Percentiles rank a stretch among this genome's conserved stretches.
Conservation (phyloP, 192 early-diverging fungal genomes). For the Mortierella alpina region DNA sequence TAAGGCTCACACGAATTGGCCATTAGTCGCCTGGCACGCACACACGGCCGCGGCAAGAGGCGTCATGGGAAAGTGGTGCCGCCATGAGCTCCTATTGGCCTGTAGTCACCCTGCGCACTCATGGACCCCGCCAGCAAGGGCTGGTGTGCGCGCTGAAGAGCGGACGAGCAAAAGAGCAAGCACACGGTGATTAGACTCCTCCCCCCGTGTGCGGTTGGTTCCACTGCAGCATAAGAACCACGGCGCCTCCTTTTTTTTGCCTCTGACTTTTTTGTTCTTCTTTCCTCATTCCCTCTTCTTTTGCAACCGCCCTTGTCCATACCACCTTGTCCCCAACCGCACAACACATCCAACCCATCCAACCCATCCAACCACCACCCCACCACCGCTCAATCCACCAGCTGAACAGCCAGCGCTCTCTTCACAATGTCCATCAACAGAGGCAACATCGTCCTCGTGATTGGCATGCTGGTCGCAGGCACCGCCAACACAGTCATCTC, state of each 20-base stretch:
- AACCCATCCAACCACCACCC: not conserved
- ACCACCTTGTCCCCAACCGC: not conserved
- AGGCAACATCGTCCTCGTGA: conserved; percentile 60
- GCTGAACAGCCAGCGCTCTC: not conserved
- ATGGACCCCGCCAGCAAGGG: not conserved
- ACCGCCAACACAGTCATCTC: conserved; percentile 57
- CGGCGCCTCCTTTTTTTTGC: conserved; percentile 3
- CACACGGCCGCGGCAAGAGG: not conserved
- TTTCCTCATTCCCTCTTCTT: not conserved
- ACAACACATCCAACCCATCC: not conserved
- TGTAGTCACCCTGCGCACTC: not conserved
- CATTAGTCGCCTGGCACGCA: not conserved
- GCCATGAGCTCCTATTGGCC: conserved; percentile 15
- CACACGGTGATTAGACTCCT: too few relatives aligned
- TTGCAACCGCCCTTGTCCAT: not conserved
- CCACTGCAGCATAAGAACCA: too few relatives aligned
- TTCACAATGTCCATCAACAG: conserved; percentile 50
- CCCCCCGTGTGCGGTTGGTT: too few relatives aligned
- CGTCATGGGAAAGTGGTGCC: conserved; percentile 13
- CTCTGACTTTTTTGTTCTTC: not conserved
- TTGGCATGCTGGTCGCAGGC: conserved; percentile 82
- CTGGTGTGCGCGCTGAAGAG: not conserved
- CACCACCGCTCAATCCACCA: not conserved
- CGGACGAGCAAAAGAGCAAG: too few relatives aligned
- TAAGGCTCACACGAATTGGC: not conserved